Conservation (phyloP, 306 rosid genomes). For the Casuarina equisetifolia region DNA sequence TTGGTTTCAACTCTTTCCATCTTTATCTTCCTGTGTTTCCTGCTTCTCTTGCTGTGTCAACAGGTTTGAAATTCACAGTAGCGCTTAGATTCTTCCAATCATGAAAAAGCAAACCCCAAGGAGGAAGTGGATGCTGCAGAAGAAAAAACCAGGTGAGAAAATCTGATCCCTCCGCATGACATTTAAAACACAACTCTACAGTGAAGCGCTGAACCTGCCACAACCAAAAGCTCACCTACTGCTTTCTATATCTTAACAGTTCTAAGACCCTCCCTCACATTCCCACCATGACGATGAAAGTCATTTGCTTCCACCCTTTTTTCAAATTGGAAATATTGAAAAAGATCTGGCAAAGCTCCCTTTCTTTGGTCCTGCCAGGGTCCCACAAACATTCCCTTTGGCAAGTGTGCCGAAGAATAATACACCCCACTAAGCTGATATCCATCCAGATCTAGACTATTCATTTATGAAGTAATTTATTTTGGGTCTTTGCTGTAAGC, state of each 20-base stretch:
- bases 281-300: constrained; percentile 38
- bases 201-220: constrained; percentile 23
- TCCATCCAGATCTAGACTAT: constrained; percentile 33
- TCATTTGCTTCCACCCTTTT: constrained; percentile 39
- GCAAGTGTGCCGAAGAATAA: constrained; percentile 57
- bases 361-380: constrained; percentile 28
- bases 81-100: constrained; percentile 2
- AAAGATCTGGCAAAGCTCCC: constrained; percentile 44
- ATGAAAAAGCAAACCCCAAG: constrained; percentile 5
- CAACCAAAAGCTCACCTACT: constrained; percentile 33
- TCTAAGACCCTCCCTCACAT: constrained; percentile 27
- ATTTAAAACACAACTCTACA: background rate
- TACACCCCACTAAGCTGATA: constrained; percentile 51
- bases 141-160: constrained; percentile 18
- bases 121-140: background rate
- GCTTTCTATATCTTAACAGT: constrained; percentile 22
- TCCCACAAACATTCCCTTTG: constrained; percentile 66
- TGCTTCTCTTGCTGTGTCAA: background rate
- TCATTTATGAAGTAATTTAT: background rate
- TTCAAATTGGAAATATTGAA: constrained; percentile 31
- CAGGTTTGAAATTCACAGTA: background rate
- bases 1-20: background rate
- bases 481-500: constrained; percentile 41
- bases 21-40: background rate
- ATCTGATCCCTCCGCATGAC: constrained; percentile 8